These are phyloP conservation scores for Ilyonectria mors-panacis DNA, from an alignment of 2,329 filamentous ascomycete genomes.

Conservation along the genomic window DNA sequence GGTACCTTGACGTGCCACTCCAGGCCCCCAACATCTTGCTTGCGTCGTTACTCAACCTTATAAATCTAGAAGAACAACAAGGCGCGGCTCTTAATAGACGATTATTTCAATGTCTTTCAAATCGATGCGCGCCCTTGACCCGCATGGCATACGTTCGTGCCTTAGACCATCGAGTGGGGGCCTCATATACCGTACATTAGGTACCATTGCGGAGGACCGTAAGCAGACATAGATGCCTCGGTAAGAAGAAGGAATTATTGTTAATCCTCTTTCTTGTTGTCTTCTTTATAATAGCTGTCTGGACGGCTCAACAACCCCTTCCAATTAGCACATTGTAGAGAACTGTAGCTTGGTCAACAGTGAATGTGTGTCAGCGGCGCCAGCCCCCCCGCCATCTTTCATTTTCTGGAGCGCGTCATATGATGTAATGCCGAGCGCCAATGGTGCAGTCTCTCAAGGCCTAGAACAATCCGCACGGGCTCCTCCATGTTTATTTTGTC, in stretches of 20 bases:
- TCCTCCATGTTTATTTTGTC: background rate
- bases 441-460: constrained; percentile 12
- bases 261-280: too few species aligned
- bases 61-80: too few species aligned
- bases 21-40: background rate
- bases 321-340: background rate
- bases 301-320: too few species aligned
- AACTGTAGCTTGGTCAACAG: background rate
- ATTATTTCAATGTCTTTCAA: background rate
- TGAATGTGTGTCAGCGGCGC: constrained; percentile 7
- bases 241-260: too few species aligned
- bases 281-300: too few species aligned
- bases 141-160: background rate
- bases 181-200: too few species aligned
- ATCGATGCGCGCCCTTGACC: background rate
- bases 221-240: too few species aligned
- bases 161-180: too few species aligned
- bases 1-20: background rate
- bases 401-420: constrained; percentile 34
- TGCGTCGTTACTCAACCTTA: background rate
- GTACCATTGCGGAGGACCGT: too few species aligned
- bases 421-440: constrained; percentile 47
- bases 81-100: background rate
- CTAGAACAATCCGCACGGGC: constrained; percentile 28
- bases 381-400: background rate